Conservation (phyloP, 345 rosid genomes). For the Brassica nigra region DNA sequence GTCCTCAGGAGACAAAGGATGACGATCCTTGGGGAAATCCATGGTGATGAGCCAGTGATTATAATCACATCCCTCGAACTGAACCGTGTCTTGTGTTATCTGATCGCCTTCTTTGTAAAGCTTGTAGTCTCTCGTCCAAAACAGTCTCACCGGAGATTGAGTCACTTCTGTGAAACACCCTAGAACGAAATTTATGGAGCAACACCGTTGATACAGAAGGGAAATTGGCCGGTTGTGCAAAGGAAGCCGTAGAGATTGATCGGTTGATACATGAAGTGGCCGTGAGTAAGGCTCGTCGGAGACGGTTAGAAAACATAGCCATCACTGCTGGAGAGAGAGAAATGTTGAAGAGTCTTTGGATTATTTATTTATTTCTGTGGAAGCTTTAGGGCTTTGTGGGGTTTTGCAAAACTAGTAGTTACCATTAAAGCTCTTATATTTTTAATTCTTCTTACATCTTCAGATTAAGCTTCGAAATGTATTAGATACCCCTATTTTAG, state of each 20-base stretch:
- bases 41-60: constrained; percentile 90
- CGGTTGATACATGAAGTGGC: constrained; percentile 37
- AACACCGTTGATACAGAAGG: neutral
- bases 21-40: constrained; percentile 70
- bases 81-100: constrained; percentile 66
- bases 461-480: neutral
- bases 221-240: neutral
- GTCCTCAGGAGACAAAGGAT: constrained; percentile 57
- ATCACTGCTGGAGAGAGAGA: constrained; percentile 32
- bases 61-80: constrained; percentile 83
- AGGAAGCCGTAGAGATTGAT: constrained; percentile 28
- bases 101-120: constrained; percentile 70
- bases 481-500: too few species aligned
- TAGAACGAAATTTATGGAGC: constrained; percentile 27
- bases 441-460: too few species aligned
- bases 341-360: neutral
- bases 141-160: constrained; percentile 31
- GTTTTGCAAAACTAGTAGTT: constrained; percentile 12
- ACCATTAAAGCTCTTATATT: neutral
- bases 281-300: constrained; percentile 57
- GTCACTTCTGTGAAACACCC: constrained; percentile 29
- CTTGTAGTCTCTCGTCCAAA: constrained; percentile 38
- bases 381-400: constrained; percentile 29
- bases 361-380: too few species aligned
- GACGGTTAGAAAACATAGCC: constrained; percentile 51